Conservation (phyloP, 2,329 filamentous ascomycete species). For the Neopestalotiopsis rosae region DNA sequence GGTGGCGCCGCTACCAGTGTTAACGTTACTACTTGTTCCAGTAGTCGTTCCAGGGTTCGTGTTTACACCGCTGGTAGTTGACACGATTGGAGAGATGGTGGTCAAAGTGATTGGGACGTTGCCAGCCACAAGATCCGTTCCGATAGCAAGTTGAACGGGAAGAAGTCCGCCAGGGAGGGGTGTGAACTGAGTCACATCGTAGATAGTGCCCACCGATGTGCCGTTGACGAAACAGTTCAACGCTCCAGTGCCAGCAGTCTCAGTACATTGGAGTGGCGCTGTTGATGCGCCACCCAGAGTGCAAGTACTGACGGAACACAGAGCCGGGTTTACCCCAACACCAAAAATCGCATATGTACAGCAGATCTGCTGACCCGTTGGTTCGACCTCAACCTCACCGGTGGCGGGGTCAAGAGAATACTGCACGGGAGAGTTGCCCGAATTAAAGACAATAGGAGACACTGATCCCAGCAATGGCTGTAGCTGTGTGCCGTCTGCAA, state of each 20-base stretch:
- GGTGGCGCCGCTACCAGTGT: background rate
- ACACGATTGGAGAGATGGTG: background rate
- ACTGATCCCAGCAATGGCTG: background rate
- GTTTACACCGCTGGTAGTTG: background rate
- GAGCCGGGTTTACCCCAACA: background rate
- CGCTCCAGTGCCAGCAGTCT: background rate
- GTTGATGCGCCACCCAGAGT: background rate
- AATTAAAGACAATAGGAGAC: background rate
- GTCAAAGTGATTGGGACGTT: background rate
- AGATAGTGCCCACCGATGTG: background rate
- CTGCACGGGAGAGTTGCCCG: background rate
- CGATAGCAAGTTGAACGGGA: background rate
- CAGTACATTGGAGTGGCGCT: slow-evolving; percentile 3
- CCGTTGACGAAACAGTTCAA: background rate
- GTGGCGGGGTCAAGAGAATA: background rate
- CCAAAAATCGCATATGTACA: background rate
- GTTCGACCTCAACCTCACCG: background rate
- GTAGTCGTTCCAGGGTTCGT: background rate
- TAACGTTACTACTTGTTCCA: background rate
- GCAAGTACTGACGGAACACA: background rate
- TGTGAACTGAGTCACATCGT: background rate
- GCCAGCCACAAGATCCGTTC: background rate
- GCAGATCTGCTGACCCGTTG: background rate
- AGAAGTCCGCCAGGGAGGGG: background rate
- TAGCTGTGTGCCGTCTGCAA: background rate